Base-by-base conservation (phyloP, 768 basidiomycete species). In the Russula olivacea region DNA sequence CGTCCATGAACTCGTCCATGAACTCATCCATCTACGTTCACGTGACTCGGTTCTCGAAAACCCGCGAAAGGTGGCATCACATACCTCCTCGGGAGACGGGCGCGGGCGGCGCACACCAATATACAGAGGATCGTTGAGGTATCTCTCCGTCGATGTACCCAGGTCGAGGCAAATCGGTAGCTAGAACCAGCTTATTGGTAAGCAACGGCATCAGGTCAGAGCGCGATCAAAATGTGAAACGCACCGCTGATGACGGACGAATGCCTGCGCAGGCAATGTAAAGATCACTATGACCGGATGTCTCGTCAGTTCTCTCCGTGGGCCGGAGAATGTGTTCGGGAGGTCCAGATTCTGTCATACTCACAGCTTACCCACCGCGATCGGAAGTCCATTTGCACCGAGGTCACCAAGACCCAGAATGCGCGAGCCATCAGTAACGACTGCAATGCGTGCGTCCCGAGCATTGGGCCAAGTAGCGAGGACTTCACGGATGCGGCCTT, bases 1-100 rank as follows among this genome's bases (percentile, higher is more conserved):
- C 91, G 36, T 78, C 72, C 91, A 97, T 93, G 76, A 97, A 94
- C 72, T 92, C 89, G 69, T 93, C 91, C 88, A 97, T 91, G 74
- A 96, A 93, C 55, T 81, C 88, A 19, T 82, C 80, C 79, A 89
- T 88, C 71, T 85, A 82, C 14, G 75, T n/a, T 83, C 81, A 1
- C 81, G 76, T 38, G 84, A 54, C 21, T 60, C 14, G 8, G 11
- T 15, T 53, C 89, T 82, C 69, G n/a, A 8, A 23, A 8, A 23
- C 6, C 36, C 1, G 9, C 3, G 5, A 4, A n/a, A 45, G 50
- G 30, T 9, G 23, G 19, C 4, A 36, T 28, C 10, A 63, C 67
- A 21, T 36, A 63, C 67, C 65, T 66, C 67, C 69, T 87, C 58
- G 1, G 58, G 32, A 4, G 55, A 59, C 28, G 65, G 67, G 2